phyloP scores from a whole-genome alignment of 2,329 filamentous ascomycete genomes.

The Acephala macrosclerotiorum region DNA sequence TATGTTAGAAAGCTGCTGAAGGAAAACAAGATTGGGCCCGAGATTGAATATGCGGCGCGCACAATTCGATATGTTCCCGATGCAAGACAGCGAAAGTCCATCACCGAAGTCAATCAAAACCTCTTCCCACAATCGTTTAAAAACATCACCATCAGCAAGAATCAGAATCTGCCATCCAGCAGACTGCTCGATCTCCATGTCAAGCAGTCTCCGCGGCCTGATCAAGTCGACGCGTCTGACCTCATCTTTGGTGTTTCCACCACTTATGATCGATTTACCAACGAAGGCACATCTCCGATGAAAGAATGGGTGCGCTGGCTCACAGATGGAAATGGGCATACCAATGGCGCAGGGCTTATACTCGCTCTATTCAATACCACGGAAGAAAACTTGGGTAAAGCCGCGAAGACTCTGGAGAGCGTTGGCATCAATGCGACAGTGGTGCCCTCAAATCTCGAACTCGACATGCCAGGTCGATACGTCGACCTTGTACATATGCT shows the following conservation, averaged over 20 bases:
- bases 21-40: conserved; percentile 36
- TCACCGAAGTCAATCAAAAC: conserved; percentile 38
- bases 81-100: conserved; percentile 33
- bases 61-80: conserved; percentile 41
- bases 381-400: conserved; percentile 57
- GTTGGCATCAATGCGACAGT: conserved; percentile 65
- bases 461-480: conserved; percentile 67
- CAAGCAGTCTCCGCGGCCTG: conserved; percentile 54
- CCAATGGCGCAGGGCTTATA: conserved; percentile 64
- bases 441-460: conserved; percentile 57
- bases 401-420: conserved; percentile 53
- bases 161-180: conserved; percentile 30
- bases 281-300: conserved; percentile 57
- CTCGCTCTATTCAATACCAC: conserved; percentile 60
- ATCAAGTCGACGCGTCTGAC: conserved; percentile 60
- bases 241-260: conserved; percentile 68
- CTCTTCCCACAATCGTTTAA: conserved; percentile 37
- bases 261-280: conserved; percentile 62
- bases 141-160: conserved; percentile 32
- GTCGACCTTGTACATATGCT: conserved; percentile 61
- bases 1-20: conserved; percentile 38
- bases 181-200: conserved; percentile 39
- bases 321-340: conserved; percentile 61
- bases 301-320: conserved; percentile 68
- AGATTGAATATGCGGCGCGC: conserved; percentile 41